These are phyloP conservation scores for Dissophora ornata DNA, from an alignment of 192 early-diverging fungal genomes.

Conservation along the genomic window DNA sequence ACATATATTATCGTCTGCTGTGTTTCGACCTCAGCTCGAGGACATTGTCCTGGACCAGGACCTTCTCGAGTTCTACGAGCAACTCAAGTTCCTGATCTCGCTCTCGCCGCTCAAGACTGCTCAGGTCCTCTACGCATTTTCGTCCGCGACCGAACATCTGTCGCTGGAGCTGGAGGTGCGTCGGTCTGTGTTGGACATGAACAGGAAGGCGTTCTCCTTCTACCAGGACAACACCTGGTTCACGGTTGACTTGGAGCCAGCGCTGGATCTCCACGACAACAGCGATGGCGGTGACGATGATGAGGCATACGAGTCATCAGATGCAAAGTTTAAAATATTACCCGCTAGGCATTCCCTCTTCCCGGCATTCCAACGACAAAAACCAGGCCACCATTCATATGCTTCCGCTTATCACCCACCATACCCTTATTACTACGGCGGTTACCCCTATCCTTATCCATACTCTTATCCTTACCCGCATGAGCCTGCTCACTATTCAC, in stretches of 20 bases:
- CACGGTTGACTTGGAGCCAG: slow-evolving; percentile 38
- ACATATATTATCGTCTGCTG: slow-evolving; percentile 7
- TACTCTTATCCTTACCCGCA: neutral
- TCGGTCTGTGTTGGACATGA: slow-evolving; percentile 39
- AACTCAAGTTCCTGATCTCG: slow-evolving; percentile 47
- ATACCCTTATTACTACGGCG: slow-evolving; percentile 21
- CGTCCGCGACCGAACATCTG: slow-evolving; percentile 45
- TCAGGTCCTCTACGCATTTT: slow-evolving; percentile 48
- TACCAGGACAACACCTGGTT: slow-evolving; percentile 56
- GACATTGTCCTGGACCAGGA: slow-evolving; percentile 51
- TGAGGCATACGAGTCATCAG: slow-evolving; percentile 22
- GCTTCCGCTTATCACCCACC: slow-evolving; percentile 6
- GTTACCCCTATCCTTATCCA: slow-evolving; percentile 20
- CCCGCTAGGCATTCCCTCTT: slow-evolving; percentile 41
- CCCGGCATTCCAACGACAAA: slow-evolving; percentile 31
- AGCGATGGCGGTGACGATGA: slow-evolving; percentile 20
- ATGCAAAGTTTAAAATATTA: slow-evolving; percentile 33
- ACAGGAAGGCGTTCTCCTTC: slow-evolving; percentile 45
- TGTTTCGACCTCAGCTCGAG: slow-evolving; percentile 47
- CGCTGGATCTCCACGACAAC: neutral
- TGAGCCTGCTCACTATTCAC: neutral
- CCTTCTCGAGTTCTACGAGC: slow-evolving; percentile 47
- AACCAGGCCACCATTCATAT: slow-evolving; percentile 1
- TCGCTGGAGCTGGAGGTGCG: slow-evolving; percentile 36
- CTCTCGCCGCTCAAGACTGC: slow-evolving; percentile 51